Conservation (phyloP, 2,329 filamentous ascomycete species). For the Monilinia fructicola region DNA sequence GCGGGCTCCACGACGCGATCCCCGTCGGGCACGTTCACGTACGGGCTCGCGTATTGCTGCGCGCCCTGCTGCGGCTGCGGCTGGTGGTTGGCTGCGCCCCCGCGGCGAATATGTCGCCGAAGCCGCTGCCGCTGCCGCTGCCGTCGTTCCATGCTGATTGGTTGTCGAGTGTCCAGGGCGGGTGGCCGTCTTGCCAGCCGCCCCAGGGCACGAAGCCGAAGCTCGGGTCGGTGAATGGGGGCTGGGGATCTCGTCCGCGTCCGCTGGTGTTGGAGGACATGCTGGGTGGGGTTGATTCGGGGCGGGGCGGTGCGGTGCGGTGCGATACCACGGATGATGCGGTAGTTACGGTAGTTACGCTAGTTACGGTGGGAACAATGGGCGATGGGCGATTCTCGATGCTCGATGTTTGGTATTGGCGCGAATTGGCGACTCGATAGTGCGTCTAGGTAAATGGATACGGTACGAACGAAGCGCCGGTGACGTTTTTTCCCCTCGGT, state of each 20-base stretch:
- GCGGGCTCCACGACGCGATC: neutral
- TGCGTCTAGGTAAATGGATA: too few species aligned
- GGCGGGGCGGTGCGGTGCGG: too few species aligned
- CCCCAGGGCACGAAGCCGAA: too few species aligned
- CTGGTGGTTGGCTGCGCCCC: neutral
- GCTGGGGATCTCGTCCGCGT: neutral
- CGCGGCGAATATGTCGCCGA: neutral
- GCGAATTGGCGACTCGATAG: too few species aligned
- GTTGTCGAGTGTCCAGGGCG: neutral
- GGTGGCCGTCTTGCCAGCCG: neutral
- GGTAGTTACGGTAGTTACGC: too few species aligned
- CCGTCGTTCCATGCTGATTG: neutral
- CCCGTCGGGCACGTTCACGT: neutral
- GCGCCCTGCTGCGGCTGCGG: fast-evolving
- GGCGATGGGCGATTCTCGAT: too few species aligned
- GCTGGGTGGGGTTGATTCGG: neutral
- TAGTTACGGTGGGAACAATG: too few species aligned
- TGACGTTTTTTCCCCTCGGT: too few species aligned
- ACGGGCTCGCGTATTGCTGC: neutral
- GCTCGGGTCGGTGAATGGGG: neutral
- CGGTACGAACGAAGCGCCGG: too few species aligned
- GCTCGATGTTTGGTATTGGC: too few species aligned
- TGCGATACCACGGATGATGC: too few species aligned
- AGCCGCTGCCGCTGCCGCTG: too few species aligned
- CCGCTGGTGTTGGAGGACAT: neutral